Conservation (phyloP, 768 basidiomycete species). For the Cubamyces lactineus region DNA sequence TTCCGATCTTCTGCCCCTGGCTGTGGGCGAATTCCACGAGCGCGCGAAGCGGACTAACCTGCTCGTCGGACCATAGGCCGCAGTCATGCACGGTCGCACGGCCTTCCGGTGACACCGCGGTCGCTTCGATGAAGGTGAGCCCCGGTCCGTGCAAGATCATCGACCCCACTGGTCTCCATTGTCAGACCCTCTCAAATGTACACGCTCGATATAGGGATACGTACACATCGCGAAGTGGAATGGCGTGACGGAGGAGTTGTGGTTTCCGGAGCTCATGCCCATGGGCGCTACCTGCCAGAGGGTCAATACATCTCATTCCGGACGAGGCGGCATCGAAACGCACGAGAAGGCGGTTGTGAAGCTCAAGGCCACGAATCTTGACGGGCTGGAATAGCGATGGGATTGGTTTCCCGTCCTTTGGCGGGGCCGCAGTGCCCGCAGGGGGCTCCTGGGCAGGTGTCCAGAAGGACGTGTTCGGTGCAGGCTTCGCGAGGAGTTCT, state of each 20-base stretch:
- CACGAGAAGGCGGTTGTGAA: conserved; percentile 23
- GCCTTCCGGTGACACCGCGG: conserved; percentile 57
- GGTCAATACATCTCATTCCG: not conserved
- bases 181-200: not conserved
- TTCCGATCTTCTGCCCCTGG: conserved; percentile 65
- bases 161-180: conserved; percentile 45
- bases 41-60: conserved; percentile 47
- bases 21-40: conserved; percentile 72
- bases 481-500: conserved; percentile 27
- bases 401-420: conserved; percentile 37
- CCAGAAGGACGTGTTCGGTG: conserved; percentile 46
- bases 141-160: conserved; percentile 56
- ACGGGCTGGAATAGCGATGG: conserved; percentile 31
- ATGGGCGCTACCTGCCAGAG: conserved; percentile 49
- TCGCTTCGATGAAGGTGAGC: conserved; percentile 64
- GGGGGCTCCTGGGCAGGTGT: conserved; percentile 49
- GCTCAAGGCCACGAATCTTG: conserved; percentile 29
- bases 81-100: conserved; percentile 60
- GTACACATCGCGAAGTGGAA: conserved; percentile 57
- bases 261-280: conserved; percentile 58
- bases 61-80: conserved; percentile 66
- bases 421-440: conserved; percentile 43
- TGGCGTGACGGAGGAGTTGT: conserved; percentile 51
- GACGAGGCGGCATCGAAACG: conserved; percentile 8
- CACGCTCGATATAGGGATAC: not conserved